phyloP scores from a whole-genome alignment of 202 grass and related monocot species.

The Hordeum pubiflorum region DNA sequence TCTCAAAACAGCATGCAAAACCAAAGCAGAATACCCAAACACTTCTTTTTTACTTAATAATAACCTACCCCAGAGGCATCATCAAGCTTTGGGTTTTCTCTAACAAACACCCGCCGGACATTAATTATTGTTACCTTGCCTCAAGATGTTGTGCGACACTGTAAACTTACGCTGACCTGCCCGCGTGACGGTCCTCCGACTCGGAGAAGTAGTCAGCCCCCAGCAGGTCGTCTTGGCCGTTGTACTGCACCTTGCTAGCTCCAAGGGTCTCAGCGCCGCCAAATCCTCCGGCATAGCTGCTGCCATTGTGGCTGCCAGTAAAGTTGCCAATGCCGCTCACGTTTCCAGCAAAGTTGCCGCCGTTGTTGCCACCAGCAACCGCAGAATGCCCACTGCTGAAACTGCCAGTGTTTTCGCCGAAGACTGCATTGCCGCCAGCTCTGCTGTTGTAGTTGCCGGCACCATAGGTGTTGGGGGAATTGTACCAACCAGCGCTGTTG shows the following conservation, averaged over 20 bases:
- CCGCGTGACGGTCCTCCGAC: constrained; percentile 27
- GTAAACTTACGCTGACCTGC: constrained; percentile 7
- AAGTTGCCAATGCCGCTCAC: background rate
- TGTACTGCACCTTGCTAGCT: constrained; percentile 29
- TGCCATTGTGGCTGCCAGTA: background rate
- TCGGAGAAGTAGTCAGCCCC: constrained; percentile 29
- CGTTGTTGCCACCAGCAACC: background rate
- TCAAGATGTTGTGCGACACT: background rate
- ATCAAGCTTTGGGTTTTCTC: background rate
- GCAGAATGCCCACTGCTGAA: background rate
- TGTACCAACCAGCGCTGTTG: background rate
- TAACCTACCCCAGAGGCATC: background rate
- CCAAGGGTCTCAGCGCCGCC: background rate
- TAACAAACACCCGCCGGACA: background rate
- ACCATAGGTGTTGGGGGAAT: background rate
- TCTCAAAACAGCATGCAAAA: background rate
- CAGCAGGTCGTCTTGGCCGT: constrained; percentile 40
- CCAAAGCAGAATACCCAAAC: background rate
- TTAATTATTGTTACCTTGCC: background rate
- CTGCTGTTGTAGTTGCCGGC: background rate
- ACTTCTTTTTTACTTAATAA: background rate
- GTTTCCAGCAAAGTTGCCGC: background rate
- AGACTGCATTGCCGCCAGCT: background rate
- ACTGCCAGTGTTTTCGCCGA: background rate
- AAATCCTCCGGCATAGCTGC: background rate